A percentile compares a stretch with the other conserved stretches of the same genome.
Evolutionary conservation across 2,329 filamentous ascomycete genomes (phyloP).

Genomic region (Claviceps cyperi): DNA sequence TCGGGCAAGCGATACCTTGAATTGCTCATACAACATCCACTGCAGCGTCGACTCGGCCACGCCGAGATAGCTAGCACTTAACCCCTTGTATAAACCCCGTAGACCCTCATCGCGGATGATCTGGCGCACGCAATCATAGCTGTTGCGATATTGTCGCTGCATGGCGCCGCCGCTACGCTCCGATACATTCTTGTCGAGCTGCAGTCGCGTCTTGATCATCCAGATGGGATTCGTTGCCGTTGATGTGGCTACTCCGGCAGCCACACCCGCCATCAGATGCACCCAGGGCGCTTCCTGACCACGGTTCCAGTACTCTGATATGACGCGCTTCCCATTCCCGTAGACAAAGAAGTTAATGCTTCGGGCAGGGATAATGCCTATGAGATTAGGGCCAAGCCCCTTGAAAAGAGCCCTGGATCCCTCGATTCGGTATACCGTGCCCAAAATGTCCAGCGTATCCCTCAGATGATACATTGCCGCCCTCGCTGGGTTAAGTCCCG

Average conservation of each 20-base stretch:
- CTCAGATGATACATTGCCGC: conserved; percentile 59
- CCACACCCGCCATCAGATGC: conserved; percentile 61
- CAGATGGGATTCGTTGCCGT: conserved; percentile 94
- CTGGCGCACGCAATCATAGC: conserved; percentile 73
- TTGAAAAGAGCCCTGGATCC: conserved; percentile 85
- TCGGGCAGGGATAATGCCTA: conserved; percentile 78
- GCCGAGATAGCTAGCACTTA: conserved; percentile 83
- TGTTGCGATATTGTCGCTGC: conserved; percentile 67
- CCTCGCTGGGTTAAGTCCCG: conserved; percentile 44
- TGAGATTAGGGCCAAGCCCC: conserved; percentile 76
- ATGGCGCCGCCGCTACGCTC: conserved; percentile 38
- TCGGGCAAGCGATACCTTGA: conserved; percentile 59
- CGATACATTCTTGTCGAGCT: conserved; percentile 76
- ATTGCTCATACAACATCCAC: conserved; percentile 88
- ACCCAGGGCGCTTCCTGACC: conserved; percentile 59
- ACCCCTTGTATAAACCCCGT: conserved; percentile 70
- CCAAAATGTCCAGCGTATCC: conserved; percentile 77
- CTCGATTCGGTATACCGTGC: conserved; percentile 64
- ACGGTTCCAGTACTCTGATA: conserved; percentile 60
- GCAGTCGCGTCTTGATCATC: conserved; percentile 85
- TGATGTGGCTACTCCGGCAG: conserved; percentile 70
- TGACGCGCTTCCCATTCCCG: conserved; percentile 75
- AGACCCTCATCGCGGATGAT: conserved; percentile 70
- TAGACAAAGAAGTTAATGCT: conserved; percentile 93
- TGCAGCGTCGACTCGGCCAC: conserved; percentile 83